Evolutionary conservation across 345 rosid species (phyloP), one percentile per base, ranked within the genome.

Genomic region (Clausena lansium): DNA sequence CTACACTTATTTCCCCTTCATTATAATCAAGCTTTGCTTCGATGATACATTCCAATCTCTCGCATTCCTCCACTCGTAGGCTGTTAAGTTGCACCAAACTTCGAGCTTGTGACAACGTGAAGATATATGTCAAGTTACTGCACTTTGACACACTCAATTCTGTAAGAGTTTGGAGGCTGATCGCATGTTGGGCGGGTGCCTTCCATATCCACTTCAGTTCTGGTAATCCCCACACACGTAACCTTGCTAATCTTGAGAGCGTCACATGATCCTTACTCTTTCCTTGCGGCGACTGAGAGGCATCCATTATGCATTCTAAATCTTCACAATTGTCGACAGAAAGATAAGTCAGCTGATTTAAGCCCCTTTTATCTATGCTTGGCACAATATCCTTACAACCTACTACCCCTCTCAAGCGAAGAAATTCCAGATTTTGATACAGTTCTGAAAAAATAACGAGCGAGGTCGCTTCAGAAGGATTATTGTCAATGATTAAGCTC

Each of bases 171-270:
- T 30, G 32, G 39, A 38, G 39, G 39, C 39, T 38, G 2, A 38
- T n/a, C n/a, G n/a, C 39, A 38, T 2, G 2, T 7, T 38, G 39
- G 39, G 39, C 39, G 1, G 4, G 55, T 7, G 55, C 55, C 55
- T 50, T 50, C 19, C 20, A 50, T 50, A 50, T 50, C 55, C 55
- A 15, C 7, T 50, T 14, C 1, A 50, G 55, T 50, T 50, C 7
- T 15, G 20, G 55, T 4, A 50, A 50, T 4, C 0, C 2, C 0
- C 0, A 0, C 55, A 15, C 1, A 4, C 0, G 4, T 50, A 50
- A 50, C 2, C 0, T 0, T 4, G 22, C 55, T 15, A 50, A 50
- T 14, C 22, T 50, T 15, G 55, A 15, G 55, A 50, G 22, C 55
- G 15, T 15, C 55, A 15, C 7, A 50, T 0, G 55, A 50, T 50